Evolutionary conservation across 257 asterid genomes (phyloP).

Genomic region (Rauvolfia tetraphylla): DNA sequence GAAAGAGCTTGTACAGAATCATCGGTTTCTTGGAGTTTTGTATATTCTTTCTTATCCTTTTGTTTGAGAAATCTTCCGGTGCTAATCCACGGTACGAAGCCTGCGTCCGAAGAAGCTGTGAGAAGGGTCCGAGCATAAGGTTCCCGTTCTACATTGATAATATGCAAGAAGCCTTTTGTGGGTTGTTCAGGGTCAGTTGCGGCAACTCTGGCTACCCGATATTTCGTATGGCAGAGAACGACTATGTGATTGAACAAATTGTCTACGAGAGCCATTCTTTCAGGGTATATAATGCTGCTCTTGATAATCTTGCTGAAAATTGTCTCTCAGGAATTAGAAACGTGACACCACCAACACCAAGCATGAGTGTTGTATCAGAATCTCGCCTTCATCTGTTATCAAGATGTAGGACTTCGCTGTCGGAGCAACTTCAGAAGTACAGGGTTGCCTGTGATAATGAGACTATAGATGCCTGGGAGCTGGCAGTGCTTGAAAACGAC

Average conservation of each 20-base stretch:
- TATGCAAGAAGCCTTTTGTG: constrained; percentile 44
- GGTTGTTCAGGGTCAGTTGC: constrained; percentile 38
- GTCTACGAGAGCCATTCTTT: constrained; percentile 21
- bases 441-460: constrained; percentile 10
- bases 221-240: constrained; percentile 25
- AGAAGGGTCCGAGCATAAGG: constrained; percentile 40
- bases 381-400: constrained; percentile 37
- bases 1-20: neutral
- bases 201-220: constrained; percentile 30
- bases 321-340: constrained; percentile 40
- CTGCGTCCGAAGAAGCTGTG: constrained; percentile 38
- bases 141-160: constrained; percentile 51
- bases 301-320: neutral
- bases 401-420: constrained; percentile 22
- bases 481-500: constrained; percentile 36
- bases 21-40: neutral
- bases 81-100: constrained; percentile 38
- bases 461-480: constrained; percentile 9
- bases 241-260: constrained; percentile 34
- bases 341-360: constrained; percentile 10
- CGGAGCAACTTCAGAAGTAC: constrained; percentile 15
- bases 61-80: constrained; percentile 25
- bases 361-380: neutral
- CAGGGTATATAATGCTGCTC: constrained; percentile 28
- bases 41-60: constrained; percentile 29